Conservation (phyloP, 2,329 filamentous ascomycete species). For the Fusarium temperatum region DNA sequence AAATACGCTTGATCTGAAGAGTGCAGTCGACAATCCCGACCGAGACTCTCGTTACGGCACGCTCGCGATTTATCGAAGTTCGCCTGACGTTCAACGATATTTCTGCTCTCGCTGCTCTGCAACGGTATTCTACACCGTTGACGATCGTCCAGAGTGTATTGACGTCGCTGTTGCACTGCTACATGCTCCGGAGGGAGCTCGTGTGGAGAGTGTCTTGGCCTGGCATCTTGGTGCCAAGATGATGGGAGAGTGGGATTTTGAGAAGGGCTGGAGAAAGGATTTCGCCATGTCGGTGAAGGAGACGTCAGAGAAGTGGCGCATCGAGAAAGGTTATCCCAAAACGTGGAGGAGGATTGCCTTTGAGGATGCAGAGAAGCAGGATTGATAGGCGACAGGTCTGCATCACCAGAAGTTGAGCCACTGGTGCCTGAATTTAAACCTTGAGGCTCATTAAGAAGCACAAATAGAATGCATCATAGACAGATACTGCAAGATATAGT, state of each 20-base stretch:
- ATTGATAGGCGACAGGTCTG: not conserved
- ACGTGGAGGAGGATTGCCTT: slow-evolving; percentile 14
- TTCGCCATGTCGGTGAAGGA: slow-evolving; percentile 17
- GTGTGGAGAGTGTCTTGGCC: slow-evolving; percentile 54
- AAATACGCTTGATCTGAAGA: slow-evolving; percentile 43
- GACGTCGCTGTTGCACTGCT: slow-evolving; percentile 58
- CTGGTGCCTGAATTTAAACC: not conserved
- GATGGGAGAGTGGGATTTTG: slow-evolving; percentile 10
- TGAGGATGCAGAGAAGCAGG: not conserved
- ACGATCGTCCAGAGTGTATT: slow-evolving; percentile 50
- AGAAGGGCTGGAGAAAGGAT: slow-evolving; percentile 27
- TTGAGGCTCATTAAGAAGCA: fast-evolving
- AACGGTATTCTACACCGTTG: slow-evolving; percentile 54
- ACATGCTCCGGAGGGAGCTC: slow-evolving; percentile 54
- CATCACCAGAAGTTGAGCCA: not conserved
- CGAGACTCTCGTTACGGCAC: slow-evolving; percentile 54
- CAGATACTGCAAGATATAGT: fast-evolving
- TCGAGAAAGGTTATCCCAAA: slow-evolving; percentile 13
- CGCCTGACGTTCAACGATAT: slow-evolving; percentile 56
- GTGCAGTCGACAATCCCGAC: slow-evolving; percentile 40
- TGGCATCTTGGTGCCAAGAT: slow-evolving; percentile 51
- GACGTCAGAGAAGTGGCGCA: slow-evolving; percentile 35
- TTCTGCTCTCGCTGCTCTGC: slow-evolving; percentile 60
- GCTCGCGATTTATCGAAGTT: slow-evolving; percentile 54
- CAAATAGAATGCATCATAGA: not conserved